These are phyloP conservation scores for Nymphaea colorata DNA, from an alignment of 164 flowering plant genomes.

Conservation along the genomic window DNA sequence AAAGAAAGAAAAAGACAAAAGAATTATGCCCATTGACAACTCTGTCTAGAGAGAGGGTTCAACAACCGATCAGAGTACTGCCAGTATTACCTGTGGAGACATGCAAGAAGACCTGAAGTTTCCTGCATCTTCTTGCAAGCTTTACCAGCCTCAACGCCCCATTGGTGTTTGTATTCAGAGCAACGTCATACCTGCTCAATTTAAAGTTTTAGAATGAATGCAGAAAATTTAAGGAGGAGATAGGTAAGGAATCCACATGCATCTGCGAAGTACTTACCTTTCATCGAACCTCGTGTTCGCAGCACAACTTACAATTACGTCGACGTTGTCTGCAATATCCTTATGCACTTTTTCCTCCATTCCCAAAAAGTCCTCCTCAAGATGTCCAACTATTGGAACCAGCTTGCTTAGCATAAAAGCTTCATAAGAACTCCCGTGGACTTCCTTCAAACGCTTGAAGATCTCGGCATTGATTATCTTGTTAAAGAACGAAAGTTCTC, in stretches of 20 bases:
- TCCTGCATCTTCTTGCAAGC: slow-evolving; percentile 56
- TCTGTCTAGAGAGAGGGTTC: too few relatives aligned
- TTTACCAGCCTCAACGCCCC: slow-evolving; percentile 52
- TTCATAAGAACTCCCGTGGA: slow-evolving; percentile 61
- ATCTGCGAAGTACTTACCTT: slow-evolving; percentile 28
- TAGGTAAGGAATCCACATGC: too few relatives aligned
- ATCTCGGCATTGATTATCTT: slow-evolving; percentile 65
- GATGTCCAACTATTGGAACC: slow-evolving; percentile 72
- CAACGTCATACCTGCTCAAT: slow-evolving; percentile 49
- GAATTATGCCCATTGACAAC: too few relatives aligned
- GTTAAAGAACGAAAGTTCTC: background rate
- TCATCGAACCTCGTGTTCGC: slow-evolving; percentile 91
- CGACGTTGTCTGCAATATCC: slow-evolving; percentile 45
- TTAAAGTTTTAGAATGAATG: too few relatives aligned
- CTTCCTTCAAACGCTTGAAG: slow-evolving; percentile 51
- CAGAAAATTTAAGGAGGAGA: too few relatives aligned
- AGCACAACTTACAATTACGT: slow-evolving; percentile 73
- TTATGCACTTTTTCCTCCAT: slow-evolving; percentile 29
- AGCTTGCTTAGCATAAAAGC: slow-evolving; percentile 77
- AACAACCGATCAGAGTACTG: background rate
- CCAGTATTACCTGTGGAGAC: slow-evolving; percentile 78
- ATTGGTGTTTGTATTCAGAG: slow-evolving; percentile 51
- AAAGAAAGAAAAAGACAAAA: too few relatives aligned
- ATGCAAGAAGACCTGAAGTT: slow-evolving; percentile 58
- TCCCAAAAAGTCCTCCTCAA: slow-evolving; percentile 57